Percentiles rank a stretch among this genome's conserved stretches.
These are phyloP conservation scores for Solanum peruvianum DNA, from an alignment of 257 asterid genomes.

Conservation along the genomic window DNA sequence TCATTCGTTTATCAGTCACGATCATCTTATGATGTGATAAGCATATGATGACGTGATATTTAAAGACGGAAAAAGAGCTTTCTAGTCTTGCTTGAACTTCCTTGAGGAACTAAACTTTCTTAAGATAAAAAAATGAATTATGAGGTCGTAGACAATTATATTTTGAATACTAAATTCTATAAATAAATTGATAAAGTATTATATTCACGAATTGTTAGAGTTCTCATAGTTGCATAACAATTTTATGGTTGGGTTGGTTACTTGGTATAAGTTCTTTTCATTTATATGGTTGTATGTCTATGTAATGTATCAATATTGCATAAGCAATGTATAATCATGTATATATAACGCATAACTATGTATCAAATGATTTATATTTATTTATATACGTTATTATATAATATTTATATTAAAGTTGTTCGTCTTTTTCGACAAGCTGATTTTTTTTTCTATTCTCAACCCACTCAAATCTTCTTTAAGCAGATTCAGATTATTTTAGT, in stretches of 20 bases:
- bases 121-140: too few species aligned
- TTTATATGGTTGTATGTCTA: too few species aligned
- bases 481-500: neutral
- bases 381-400: neutral
- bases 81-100: too few species aligned
- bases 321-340: neutral
- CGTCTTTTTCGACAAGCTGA: neutral
- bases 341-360: too few species aligned
- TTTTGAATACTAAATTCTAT: too few species aligned
- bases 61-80: rapidly evolving
- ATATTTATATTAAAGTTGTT: neutral
- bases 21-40: neutral
- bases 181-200: neutral
- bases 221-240: too few species aligned
- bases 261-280: neutral
- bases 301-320: neutral
- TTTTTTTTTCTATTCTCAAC: neutral
- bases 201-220: too few species aligned
- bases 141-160: neutral
- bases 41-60: neutral
- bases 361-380: neutral
- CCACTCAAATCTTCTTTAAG: neutral
- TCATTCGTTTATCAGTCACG: too few species aligned
- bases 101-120: neutral
- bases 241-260: neutral